Evolutionary conservation across 371 early-diverging fungal species (phyloP), one percentile per base, ranked within the genome.

Genomic region (Entomophthora muscae): DNA sequence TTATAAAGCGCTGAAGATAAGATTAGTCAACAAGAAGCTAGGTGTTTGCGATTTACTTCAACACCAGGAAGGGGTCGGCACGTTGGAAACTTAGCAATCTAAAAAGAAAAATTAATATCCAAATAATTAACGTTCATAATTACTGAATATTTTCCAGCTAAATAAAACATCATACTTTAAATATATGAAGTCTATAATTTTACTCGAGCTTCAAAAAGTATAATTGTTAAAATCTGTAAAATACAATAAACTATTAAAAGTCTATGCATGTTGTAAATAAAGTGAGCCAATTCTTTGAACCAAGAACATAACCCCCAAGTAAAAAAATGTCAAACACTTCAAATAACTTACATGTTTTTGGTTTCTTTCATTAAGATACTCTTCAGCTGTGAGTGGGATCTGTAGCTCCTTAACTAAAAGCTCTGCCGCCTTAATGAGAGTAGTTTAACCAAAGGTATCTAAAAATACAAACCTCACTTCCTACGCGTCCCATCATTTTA

Each of bases 371-470:
- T 67, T 70, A 21, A 90, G 63, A 68, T 91, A 93, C 64, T 91
- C 89, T 17, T 91, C 81, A 2, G 80, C 73, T 1, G 89, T 84
- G 76, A 91, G 75, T n/a, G 87, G 86, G 31, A 89, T 66, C n/a
- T 73, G 71, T 63, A 77, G 76, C 23, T 75, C 78, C 32, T 67
- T 70, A 0, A 92, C 78, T 10, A 92, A 79, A 64, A 90, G 78
- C 5, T 76, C 68, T 10, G 86, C 84, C 2, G 88, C 83, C 80
- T 88, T n/a, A n/a, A n/a, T n/a, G n/a, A 66, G 52, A 7, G 2
- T 28, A 33, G 1, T 60, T 33, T 60, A 30, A 60, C 3, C 24
- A 28, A 33, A 32, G 22, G 13, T 3, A 30, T 24, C 13, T 42
- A 31, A 56, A 61, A 28, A n/a, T 64, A 24, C 57, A 64, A 71